Conservation (phyloP, 1,284 basidiomycete genomes). For the Cryptococcus sp. region DNA sequence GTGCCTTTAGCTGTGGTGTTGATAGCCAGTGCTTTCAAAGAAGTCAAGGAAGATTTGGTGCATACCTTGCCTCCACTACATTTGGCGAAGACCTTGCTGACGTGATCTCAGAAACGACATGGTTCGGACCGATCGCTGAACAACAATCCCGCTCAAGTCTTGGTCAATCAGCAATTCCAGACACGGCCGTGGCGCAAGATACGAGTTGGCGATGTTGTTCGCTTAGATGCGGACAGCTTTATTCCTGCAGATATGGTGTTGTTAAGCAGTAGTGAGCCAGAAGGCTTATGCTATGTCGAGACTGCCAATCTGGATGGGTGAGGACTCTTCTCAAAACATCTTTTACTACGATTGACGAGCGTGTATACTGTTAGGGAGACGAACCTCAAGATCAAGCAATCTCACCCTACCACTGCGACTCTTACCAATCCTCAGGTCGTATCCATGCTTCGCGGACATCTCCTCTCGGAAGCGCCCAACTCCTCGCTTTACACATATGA, state of each 20-base stretch:
- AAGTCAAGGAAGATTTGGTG: conserved; percentile 86
- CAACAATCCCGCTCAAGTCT: conserved; percentile 74
- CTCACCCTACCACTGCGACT: conserved; percentile 74
- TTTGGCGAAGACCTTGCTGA: neutral
- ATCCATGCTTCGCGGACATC: conserved; percentile 71
- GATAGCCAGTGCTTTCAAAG: conserved; percentile 94
- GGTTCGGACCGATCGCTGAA: conserved; percentile 93
- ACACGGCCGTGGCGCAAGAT: conserved; percentile 86
- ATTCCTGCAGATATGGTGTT: conserved; percentile 94
- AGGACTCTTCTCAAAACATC: conserved; percentile 36
- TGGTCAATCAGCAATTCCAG: conserved; percentile 67
- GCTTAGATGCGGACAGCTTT: conserved; percentile 87
- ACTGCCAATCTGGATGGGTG: conserved; percentile 96
- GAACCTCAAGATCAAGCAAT: conserved; percentile 98
- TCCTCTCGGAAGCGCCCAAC: conserved; percentile 95
- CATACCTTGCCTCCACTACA: conserved; percentile 25
- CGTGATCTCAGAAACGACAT: conserved; percentile 70
- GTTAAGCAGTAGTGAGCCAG: conserved; percentile 88
- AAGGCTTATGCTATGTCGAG: conserved; percentile 96
- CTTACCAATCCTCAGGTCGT: conserved; percentile 78
- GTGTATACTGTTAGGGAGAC: conserved; percentile 70
- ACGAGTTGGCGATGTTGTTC: conserved; percentile 86
- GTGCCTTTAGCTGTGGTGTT: conserved; percentile 86
- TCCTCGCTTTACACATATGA: conserved; percentile 97
- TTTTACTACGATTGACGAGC: conserved; percentile 1